Base-by-base conservation (phyloP, 108 stramenopile genomes). In the Cyclotella distinguenda region DNA sequence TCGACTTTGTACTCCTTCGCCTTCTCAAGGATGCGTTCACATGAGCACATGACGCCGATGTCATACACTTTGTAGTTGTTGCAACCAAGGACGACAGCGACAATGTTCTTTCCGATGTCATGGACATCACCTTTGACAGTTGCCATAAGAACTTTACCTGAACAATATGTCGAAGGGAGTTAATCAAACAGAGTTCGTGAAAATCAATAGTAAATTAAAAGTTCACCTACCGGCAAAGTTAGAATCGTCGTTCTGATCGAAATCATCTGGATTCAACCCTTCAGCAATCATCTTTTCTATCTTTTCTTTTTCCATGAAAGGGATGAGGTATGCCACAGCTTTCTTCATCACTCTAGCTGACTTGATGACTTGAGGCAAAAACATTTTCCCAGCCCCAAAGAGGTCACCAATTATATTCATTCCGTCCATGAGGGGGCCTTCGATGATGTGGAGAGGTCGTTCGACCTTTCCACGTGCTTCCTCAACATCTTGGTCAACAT, bases 311-410 rank as follows among this genome's bases (percentile, higher is more conserved):
- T 99, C 99, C 97, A 99, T 99, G 80, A 96, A 99, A 2, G 99
- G 99, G 42, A 98, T 81, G 39, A 99, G 71, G 62, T 97, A 97
- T 3, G 97, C 97, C 27, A 99, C 99, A 40, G 99, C 99, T 80
- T 98, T 98, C 91, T 99, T 99, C 99, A 99, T 99, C 0, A 99
- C 99, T 32, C 99, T 95, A 28, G 99, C 99, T 31, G 94, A 95
- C 74, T 99, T 99, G 78, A 99, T 99, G 42, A 99, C 99, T 87
- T 99, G 99, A 28, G 99, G 99, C 60, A 99, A 79, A 66, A 99
- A 99, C 99, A 99, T 99, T 75, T 99, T 99, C 46, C 99, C 99
- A 33, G 96, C 73, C 26, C 99, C 99, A 67, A 99, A 99, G 34
- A 99, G 78, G 76, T 99, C 99, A 9, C 99, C 99, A 31, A 99